Percentiles rank a stretch among this genome's conserved stretches.
Evolutionary conservation across 768 basidiomycete genomes (phyloP).

Genomic region (Tubosaeta brunneosetosa): DNA sequence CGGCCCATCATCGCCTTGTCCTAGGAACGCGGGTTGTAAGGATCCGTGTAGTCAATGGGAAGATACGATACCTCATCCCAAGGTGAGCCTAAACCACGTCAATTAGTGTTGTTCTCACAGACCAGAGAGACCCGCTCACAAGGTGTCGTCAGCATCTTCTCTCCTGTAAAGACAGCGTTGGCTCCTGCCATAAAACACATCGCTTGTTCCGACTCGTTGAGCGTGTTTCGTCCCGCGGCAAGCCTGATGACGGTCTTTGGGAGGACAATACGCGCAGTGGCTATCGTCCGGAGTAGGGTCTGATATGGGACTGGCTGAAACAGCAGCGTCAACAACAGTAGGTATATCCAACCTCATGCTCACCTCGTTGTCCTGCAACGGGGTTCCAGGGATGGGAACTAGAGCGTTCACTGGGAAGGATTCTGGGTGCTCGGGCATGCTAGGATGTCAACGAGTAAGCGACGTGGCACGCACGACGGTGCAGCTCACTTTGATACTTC

Average conservation of each 20-base stretch:
- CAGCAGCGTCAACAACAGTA: slow-evolving; percentile 10
- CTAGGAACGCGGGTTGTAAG: slow-evolving; percentile 30
- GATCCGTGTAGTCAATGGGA: neutral
- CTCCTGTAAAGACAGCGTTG: slow-evolving; percentile 98
- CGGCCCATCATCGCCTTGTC: slow-evolving; percentile 92
- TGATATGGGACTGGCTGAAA: slow-evolving; percentile 74
- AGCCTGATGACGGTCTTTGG: slow-evolving; percentile 92
- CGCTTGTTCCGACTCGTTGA: slow-evolving; percentile 87
- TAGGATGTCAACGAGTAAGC: slow-evolving; percentile 27
- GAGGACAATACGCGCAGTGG: slow-evolving; percentile 89
- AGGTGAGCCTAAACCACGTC: slow-evolving; percentile 58
- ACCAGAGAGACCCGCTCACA: slow-evolving; percentile 48
- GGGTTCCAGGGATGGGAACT: slow-evolving; percentile 93
- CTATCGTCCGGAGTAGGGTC: slow-evolving; percentile 86
- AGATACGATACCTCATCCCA: slow-evolving; percentile 76
- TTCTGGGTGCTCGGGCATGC: slow-evolving; percentile 96
- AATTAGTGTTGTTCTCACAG: neutral
- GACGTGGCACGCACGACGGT: neutral
- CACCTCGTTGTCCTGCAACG: slow-evolving; percentile 86
- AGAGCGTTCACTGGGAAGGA: slow-evolving; percentile 98
- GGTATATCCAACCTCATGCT: slow-evolving; percentile 9
- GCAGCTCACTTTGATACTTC: slow-evolving; percentile 78
- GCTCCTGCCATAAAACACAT: slow-evolving; percentile 99
- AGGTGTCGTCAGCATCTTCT: slow-evolving; percentile 95
- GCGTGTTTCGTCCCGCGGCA: slow-evolving; percentile 87